Conservation (phyloP, 2,329 filamentous ascomycete species). For the Huntiella bhutanensis region DNA sequence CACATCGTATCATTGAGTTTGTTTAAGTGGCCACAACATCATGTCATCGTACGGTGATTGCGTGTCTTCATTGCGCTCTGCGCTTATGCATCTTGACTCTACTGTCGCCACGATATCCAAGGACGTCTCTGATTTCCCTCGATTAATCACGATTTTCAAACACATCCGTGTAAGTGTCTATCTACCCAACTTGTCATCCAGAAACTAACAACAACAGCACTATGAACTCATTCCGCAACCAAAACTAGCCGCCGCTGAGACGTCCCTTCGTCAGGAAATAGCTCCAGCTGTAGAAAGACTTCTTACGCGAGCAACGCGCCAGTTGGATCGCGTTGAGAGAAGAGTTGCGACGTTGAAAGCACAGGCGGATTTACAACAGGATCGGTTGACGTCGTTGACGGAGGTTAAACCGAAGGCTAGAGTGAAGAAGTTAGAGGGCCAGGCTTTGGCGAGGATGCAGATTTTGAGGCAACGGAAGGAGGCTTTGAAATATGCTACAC, state of each 20-base stretch:
- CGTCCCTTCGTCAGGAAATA: conserved; percentile 71
- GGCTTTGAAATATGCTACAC: conserved; percentile 68
- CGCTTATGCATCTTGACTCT: conserved; percentile 41
- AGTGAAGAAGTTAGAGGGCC: conserved; percentile 28
- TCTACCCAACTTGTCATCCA: conserved; percentile 43
- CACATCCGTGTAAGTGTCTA: conserved; percentile 31
- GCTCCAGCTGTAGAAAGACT: conserved; percentile 68
- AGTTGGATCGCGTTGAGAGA: conserved; percentile 65
- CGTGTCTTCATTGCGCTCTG: conserved; percentile 38
- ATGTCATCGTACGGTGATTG: conserved; percentile 30
- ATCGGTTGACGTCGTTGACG: conserved; percentile 25
- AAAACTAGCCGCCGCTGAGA: conserved; percentile 62
- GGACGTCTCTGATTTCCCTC: conserved; percentile 39
- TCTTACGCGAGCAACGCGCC: conserved; percentile 61
- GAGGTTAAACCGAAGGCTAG: background rate
- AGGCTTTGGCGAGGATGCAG: conserved; percentile 31
- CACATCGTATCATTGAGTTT: too few relatives aligned
- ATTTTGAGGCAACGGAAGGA: conserved; percentile 67
- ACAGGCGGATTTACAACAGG: conserved; percentile 66
- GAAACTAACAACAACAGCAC: conserved; percentile 71
- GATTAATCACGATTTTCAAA: conserved; percentile 36
- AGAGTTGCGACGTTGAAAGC: conserved; percentile 72
- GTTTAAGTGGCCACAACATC: background rate
- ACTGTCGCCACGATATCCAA: conserved; percentile 37
- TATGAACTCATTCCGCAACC: conserved; percentile 84